These are phyloP conservation scores for Grammothele lineata DNA, from an alignment of 768 basidiomycete species.

Conservation along the genomic window DNA sequence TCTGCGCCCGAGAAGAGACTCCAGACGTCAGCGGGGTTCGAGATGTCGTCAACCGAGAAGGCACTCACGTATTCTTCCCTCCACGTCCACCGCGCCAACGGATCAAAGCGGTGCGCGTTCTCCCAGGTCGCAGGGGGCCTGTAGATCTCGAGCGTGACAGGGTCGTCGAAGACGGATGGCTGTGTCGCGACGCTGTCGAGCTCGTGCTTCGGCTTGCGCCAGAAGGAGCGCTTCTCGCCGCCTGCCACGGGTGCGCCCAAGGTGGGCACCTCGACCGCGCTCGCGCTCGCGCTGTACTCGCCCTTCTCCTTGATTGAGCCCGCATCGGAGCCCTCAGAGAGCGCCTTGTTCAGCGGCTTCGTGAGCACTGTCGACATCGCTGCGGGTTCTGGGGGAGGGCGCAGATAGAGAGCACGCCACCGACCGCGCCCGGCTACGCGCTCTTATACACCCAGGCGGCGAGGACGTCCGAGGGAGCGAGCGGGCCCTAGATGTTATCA, in stretches of 20 bases:
- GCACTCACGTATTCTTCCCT: constrained; percentile 52
- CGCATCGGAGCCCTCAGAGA: constrained; percentile 4
- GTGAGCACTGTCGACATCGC: constrained; percentile 18
- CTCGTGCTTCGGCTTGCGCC: constrained; percentile 30
- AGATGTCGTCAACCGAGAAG: not conserved
- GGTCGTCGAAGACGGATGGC: constrained; percentile 60
- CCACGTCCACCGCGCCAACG: constrained; percentile 66
- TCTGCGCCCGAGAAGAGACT: constrained; percentile 25
- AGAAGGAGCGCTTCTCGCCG: constrained; percentile 23
- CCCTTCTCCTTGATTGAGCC: constrained; percentile 18
- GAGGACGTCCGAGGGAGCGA: not conserved
- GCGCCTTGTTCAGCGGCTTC: constrained; percentile 1
- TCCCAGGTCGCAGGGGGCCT: constrained; percentile 52
- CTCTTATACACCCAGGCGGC: no score
- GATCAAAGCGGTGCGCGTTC: constrained; percentile 62
- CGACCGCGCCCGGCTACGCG: no score
- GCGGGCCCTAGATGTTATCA: constrained; percentile 14
- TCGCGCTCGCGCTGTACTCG: constrained; percentile 15
- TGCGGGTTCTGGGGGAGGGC: not conserved
- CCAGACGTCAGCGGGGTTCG: no score
- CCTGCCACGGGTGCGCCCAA: constrained; percentile 26
- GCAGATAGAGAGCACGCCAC: no score
- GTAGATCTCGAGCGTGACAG: constrained; percentile 43
- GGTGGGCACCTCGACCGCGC: constrained; percentile 14
- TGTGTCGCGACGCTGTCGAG: constrained; percentile 55